Evolutionary conservation across 768 basidiomycete species (phyloP).

Genomic region (Pleurotus tuoliensis): DNA sequence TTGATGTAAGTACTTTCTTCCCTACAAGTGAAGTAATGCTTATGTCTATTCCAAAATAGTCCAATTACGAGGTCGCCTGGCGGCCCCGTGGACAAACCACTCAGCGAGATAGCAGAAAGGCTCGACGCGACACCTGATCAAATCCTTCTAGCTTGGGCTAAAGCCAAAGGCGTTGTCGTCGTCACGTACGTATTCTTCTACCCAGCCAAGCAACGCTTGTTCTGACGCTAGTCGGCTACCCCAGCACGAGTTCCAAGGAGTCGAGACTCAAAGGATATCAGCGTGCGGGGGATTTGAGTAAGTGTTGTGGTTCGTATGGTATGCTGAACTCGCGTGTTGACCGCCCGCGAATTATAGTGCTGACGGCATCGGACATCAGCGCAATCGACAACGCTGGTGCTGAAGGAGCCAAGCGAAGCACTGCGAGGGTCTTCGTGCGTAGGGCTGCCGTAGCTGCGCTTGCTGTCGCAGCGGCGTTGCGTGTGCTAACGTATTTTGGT

Average conservation of each 20-base stretch:
- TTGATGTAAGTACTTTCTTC: slow-evolving; percentile 43
- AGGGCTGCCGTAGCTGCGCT: slow-evolving; percentile 17
- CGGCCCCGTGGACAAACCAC: slow-evolving; percentile 60
- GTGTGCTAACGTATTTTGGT: not conserved
- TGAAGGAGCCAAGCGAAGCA: slow-evolving; percentile 22
- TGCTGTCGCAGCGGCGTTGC: slow-evolving; percentile 16
- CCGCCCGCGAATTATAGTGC: slow-evolving; percentile 25
- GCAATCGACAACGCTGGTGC: slow-evolving; percentile 57
- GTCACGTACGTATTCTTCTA: slow-evolving; percentile 43
- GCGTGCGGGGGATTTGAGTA: slow-evolving; percentile 61
- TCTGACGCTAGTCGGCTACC: not conserved
- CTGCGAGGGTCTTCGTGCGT: slow-evolving; percentile 7
- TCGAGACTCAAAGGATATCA: slow-evolving; percentile 65
- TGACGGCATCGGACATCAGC: slow-evolving; percentile 48
- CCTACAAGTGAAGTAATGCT: not conserved
- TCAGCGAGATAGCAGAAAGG: slow-evolving; percentile 48
- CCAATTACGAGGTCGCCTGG: slow-evolving; percentile 58
- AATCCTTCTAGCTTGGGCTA: slow-evolving; percentile 69
- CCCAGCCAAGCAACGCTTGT: too few relatives aligned
- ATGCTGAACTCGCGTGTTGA: too few relatives aligned
- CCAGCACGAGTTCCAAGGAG: slow-evolving; percentile 63
- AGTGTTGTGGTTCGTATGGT: slow-evolving; percentile 9
- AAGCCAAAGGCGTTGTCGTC: slow-evolving; percentile 60
- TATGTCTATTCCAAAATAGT: slow-evolving; percentile 23
- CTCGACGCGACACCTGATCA: slow-evolving; percentile 57